Conservation (phyloP, 345 rosid genomes). For the Salix exigua region DNA sequence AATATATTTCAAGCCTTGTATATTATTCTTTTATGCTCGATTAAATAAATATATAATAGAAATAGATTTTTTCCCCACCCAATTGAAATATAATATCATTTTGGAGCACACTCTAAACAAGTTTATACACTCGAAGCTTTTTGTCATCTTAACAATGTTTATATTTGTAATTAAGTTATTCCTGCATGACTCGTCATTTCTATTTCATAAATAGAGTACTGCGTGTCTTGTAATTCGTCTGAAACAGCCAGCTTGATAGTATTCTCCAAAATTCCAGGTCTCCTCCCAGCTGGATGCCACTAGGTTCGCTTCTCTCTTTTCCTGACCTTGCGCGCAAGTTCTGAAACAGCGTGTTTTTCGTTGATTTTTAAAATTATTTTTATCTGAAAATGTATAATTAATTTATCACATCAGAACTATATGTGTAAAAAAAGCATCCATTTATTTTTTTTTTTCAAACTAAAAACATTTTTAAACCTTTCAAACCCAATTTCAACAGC, state of each 20-base stretch:
- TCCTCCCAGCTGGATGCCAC: neutral
- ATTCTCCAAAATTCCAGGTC: neutral
- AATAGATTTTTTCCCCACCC: too few relatives aligned
- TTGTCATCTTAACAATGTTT: neutral
- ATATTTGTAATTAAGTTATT: neutral
- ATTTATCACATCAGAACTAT: too few relatives aligned
- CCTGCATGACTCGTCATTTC: neutral
- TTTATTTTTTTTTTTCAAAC: too few relatives aligned
- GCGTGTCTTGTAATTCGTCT: neutral
- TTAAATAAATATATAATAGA: neutral
- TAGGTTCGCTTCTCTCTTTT: neutral
- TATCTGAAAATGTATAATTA: too few relatives aligned
- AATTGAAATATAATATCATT: too few relatives aligned
- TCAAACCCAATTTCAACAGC: too few relatives aligned
- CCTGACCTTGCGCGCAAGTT: neutral
- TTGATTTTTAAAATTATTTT: too few relatives aligned
- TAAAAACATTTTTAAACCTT: too few relatives aligned
- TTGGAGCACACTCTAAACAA: too few relatives aligned
- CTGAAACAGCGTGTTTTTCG: neutral
- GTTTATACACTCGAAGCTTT: neutral
- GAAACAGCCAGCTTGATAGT: neutral
- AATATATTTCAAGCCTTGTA: slow-evolving; percentile 16
- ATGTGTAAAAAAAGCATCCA: too few relatives aligned
- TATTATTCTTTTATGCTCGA: neutral
- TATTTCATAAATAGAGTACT: neutral